Evolutionary conservation across 192 early-diverging fungal species (phyloP).

Genomic region (Rhizophagus prolifer): DNA sequence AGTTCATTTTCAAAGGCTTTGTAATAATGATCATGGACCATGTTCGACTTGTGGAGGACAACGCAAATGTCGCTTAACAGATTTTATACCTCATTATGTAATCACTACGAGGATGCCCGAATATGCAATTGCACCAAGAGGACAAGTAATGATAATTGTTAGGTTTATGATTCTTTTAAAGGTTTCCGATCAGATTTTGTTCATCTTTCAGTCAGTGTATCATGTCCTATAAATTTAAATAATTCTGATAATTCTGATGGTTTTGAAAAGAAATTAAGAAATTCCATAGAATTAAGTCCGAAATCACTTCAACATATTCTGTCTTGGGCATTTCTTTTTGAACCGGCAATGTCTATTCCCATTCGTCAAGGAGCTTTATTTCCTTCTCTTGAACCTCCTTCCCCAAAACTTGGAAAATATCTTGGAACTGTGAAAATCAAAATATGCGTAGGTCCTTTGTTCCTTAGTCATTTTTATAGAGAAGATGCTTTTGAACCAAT

Average conservation of each 20-base stretch:
- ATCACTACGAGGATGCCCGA: slow-evolving; percentile 38
- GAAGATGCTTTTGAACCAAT: slow-evolving; percentile 31
- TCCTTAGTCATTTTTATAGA: slow-evolving; percentile 42
- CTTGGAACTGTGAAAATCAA: slow-evolving; percentile 46
- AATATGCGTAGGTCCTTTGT: slow-evolving; percentile 35
- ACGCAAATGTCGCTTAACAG: slow-evolving; percentile 34
- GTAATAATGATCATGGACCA: slow-evolving; percentile 3
- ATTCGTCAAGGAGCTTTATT: slow-evolving; percentile 41
- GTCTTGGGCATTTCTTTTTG: slow-evolving; percentile 44
- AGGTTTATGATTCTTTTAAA: slow-evolving; percentile 45
- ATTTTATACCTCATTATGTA: slow-evolving; percentile 45
- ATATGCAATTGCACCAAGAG: slow-evolving; percentile 29
- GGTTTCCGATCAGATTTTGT: slow-evolving; percentile 49
- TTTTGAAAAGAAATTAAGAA: slow-evolving; percentile 1
- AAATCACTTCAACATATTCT: slow-evolving; percentile 40
- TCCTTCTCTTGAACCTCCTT: slow-evolving; percentile 33
- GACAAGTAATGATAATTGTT: slow-evolving; percentile 30
- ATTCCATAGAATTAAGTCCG: slow-evolving; percentile 44
- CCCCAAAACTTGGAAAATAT: slow-evolving; percentile 42
- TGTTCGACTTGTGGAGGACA: slow-evolving; percentile 32
- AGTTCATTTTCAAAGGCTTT: slow-evolving; percentile 41
- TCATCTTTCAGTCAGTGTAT: slow-evolving; percentile 43
- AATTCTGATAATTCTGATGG: slow-evolving; percentile 1
- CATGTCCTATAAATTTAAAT: slow-evolving; percentile 29
- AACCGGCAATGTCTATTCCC: slow-evolving; percentile 43